These are phyloP conservation scores for Penicillium sp. DNA, from an alignment of 2,329 filamentous ascomycete species.

Conservation along the genomic window DNA sequence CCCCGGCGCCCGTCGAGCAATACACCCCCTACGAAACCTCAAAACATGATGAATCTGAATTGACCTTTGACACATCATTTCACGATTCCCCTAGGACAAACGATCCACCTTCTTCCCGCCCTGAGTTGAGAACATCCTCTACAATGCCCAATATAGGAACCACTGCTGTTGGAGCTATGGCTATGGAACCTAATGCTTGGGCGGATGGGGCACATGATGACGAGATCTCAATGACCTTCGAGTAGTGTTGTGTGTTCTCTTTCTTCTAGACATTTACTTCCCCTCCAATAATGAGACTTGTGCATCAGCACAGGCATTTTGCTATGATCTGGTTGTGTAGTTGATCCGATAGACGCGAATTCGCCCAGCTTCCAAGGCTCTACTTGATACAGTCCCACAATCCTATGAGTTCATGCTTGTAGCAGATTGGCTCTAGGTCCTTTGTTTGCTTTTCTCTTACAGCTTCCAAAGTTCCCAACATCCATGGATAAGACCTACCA, in stretches of 20 bases:
- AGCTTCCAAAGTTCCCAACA: not conserved
- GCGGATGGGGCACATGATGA: conserved; percentile 67
- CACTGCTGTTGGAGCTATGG: conserved; percentile 31
- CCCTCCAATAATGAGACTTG: not conserved
- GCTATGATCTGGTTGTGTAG: not conserved
- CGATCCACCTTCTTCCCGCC: conserved; percentile 20
- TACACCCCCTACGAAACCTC: conserved; percentile 14
- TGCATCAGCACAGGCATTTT: conserved; percentile 1
- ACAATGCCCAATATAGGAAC: conserved; percentile 35
- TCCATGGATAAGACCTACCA: not conserved
- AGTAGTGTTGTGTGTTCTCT: conserved; percentile 46
- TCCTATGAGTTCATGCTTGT: not conserved
- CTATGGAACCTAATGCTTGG: conserved; percentile 65
- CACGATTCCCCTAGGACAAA: conserved; percentile 38
- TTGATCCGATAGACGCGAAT: not conserved
- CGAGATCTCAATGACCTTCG: conserved; percentile 82
- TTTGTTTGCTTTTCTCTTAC: not conserved
- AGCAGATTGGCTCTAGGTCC: not conserved
- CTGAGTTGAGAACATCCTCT: conserved; percentile 32
- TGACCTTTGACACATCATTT: conserved; percentile 72
- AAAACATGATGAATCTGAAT: conserved; percentile 53
- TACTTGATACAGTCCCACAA: not conserved
- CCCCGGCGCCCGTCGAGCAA: not conserved
- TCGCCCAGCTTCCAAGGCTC: not conserved
- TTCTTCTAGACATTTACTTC: conserved; percentile 6